phyloP scores from a whole-genome alignment of 805 yeast genomes.

The Candida maltosa region DNA sequence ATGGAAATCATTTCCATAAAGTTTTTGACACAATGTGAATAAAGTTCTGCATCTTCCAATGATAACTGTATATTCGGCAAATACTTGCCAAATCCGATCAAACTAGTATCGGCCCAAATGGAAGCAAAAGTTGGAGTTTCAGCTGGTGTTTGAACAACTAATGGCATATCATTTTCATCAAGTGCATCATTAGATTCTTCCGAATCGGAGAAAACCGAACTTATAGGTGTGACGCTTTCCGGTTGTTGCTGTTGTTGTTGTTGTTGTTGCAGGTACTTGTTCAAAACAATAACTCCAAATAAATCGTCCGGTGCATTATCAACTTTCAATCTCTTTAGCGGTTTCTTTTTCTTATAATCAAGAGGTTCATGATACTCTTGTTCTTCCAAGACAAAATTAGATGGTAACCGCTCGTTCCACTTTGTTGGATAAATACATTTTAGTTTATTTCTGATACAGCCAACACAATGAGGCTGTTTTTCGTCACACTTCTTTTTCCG shows the following conservation, averaged over 20 bases:
- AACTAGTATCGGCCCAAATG: not conserved
- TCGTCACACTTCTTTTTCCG: conserved; percentile 15
- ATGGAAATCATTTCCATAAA: conserved; percentile 6
- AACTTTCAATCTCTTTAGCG: not conserved
- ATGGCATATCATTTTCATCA: not conserved
- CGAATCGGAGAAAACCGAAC: no score
- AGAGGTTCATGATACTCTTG: not conserved
- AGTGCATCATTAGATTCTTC: not conserved
- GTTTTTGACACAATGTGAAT: conserved; percentile 2
- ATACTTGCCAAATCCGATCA: conserved; percentile 3
- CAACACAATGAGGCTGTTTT: conserved; percentile 11
- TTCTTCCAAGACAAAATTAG: conserved; percentile 1
- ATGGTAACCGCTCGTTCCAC: conserved; percentile 1
- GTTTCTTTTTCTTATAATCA: not conserved
- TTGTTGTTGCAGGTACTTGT: no score
- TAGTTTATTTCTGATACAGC: conserved; percentile 4
- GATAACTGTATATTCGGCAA: conserved; percentile 4
- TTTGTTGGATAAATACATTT: conserved; percentile 3
- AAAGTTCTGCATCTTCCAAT: conserved; percentile 6
- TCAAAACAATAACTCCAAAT: not conserved
- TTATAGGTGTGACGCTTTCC: not conserved
- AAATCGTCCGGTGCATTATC: not conserved
- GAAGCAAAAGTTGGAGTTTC: no score
- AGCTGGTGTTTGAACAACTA: not conserved
- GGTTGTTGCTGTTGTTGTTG: no score